Evolutionary conservation across 345 rosid genomes (phyloP), one percentile per base, ranked within the genome.

Genomic region (Diplotaxis tenuifolia): DNA sequence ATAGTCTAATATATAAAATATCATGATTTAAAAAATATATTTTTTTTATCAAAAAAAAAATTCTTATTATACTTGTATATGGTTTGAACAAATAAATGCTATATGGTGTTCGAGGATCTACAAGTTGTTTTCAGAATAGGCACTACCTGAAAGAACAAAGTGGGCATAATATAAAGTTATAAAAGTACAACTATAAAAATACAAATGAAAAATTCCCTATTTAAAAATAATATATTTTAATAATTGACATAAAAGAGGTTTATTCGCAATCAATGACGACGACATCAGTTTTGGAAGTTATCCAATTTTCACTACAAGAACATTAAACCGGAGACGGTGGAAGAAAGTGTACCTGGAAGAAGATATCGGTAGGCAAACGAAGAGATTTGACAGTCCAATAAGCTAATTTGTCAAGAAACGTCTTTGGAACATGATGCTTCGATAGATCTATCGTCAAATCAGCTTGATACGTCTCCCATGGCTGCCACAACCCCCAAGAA

Each of bases 361-460:
- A 85, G 7, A 90, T 0, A 69, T 90, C 94, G 5, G 94, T 84
- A 9, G 96, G 92, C 86, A 80, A 85, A 20, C 94, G 75, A 72
- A 90, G 80, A 70, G 82, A 16, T 71, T 87, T 88, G 69, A 90
- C 96, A 0, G 89, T 83, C 90, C 89, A 88, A 9, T 64, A 83
- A 10, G 96, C 94, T 75, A 90, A 7, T 31, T 76, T 90, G 75
- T 90, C 96, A 38, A 65, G 7, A 23, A 83, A 67, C 8, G 86
- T 86, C 2, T 55, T 7, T 0, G 96, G 90, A 3, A 27, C 73
- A 45, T 90, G 96, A 56, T 90, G 96, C 83, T 87, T 90, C 81
- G 79, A 79, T 79, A 90, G 76, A 84, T 90, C 90, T 31, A 88
- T 88, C 0, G 88, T 78, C 63, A 81, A 8, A 69, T 90, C 85